Base-by-base conservation (phyloP, 176 grass and related monocot species). In the Luzula sylvatica region DNA sequence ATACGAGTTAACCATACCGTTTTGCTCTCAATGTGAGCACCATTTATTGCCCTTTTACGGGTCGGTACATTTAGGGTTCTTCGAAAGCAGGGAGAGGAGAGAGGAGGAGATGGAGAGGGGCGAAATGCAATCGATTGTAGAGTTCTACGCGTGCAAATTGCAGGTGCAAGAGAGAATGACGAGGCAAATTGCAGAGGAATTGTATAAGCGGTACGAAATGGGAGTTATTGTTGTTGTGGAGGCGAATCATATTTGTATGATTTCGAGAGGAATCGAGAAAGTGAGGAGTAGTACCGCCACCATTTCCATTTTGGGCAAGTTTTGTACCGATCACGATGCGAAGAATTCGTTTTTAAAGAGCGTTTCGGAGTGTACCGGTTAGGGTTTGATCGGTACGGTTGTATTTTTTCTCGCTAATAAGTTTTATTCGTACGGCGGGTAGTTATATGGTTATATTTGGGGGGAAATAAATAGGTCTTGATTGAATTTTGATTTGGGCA, bases 131-230 rank as follows among this genome's bases (percentile, higher is more conserved):
- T 45, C 78, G 20, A 53, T 98, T 26, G 82, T 98, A 69, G 80
- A 78, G 52, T 87, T 77, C 56, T 92, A 77, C 18, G 93, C 77
- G 0, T 98, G 85, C 81, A 98, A 90, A 52, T 79, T 98, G 61
- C 93, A 92, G 55, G 93, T 98, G 46, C 93, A 98, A 68, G 93
- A 98, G 61, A 98, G 93, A 49, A 77, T 98, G 76, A 98, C 93
- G 16, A 82, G 86, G 49, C 93, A 98, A 67, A 83, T 98, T 83
- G 92, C 78, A 28, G 93, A 98, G 71, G 75, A 78, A n/a, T 77
- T 92, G 20, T 64, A 83, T 66, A 71, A 67, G 2, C 30, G 30
- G 7, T 77, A 60, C 0, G 67, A 46, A 3, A 39, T 20, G 23
- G 93, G 93, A 49, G 93, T 72, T 38, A 73, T 88, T 35, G 72